Conservation (phyloP, 441 rosid genomes). For the Euphorbia schlechtendalii region DNA sequence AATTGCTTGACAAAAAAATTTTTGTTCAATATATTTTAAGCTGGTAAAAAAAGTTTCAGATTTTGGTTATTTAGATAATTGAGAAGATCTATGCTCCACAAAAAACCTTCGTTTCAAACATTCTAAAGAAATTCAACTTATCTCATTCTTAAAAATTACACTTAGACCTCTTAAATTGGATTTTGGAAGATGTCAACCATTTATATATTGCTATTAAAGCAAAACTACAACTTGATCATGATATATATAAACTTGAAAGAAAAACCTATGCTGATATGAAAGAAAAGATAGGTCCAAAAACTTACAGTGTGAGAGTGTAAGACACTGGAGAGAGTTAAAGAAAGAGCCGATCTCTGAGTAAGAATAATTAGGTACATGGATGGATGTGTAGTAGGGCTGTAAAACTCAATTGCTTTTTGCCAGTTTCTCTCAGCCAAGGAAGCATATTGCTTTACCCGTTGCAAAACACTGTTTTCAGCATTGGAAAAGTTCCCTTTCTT, state of each 20-base stretch:
- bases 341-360: conserved; percentile 65
- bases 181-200: too few relatives aligned
- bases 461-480: conserved; percentile 39
- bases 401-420: conserved; percentile 75
- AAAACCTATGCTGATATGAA: not conserved
- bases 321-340: conserved; percentile 42
- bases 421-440: conserved; percentile 83
- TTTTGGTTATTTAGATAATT: not conserved
- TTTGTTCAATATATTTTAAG: not conserved
- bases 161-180: not conserved
- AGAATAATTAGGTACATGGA: conserved; percentile 67
- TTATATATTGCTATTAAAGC: not conserved
- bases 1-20: not conserved
- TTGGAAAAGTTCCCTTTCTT: conserved; percentile 38
- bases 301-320: conserved; percentile 55
- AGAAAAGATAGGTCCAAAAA: conserved; percentile 16
- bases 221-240: not conserved
- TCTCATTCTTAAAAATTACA: not conserved
- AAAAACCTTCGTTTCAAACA: not conserved
- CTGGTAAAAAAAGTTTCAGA: not conserved
- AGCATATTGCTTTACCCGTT: conserved; percentile 79
- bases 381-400: conserved; percentile 63
- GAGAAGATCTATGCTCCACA: not conserved
- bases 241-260: not conserved
- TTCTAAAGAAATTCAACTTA: not conserved